Conservation (phyloP, 75 land plant genomes). For the Sequoiadendron giganteum region DNA sequence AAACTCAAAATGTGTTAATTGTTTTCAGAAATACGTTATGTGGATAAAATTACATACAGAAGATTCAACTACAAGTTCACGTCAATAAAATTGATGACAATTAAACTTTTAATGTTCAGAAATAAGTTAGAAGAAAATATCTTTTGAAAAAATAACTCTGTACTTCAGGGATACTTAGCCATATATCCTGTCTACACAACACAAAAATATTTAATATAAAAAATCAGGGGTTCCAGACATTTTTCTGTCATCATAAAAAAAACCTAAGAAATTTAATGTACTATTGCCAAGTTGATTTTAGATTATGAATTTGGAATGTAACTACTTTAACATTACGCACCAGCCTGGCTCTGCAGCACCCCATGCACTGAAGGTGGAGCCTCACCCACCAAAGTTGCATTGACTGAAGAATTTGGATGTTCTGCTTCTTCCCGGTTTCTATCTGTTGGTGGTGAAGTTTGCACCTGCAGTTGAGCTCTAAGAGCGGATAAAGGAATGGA, state of each 20-base stretch:
- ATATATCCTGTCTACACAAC: background rate
- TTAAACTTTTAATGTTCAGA: background rate
- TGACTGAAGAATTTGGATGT: background rate
- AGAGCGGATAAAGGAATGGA: background rate
- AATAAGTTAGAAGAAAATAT: background rate
- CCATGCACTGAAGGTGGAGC: background rate
- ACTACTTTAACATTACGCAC: background rate
- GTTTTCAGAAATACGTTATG: background rate
- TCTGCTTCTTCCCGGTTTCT: background rate
- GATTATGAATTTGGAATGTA: background rate
- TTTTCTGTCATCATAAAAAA: background rate
- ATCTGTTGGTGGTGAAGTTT: background rate
- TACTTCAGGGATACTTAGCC: background rate
- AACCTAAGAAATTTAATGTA: background rate
- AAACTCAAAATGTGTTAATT: background rate
- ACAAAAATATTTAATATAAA: background rate
- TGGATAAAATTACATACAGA: background rate
- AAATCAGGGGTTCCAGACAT: background rate
- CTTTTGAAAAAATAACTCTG: background rate
- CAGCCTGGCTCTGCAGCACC: background rate
- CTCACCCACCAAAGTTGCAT: background rate
- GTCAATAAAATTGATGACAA: background rate
- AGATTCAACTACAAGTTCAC: background rate
- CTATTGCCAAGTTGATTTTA: background rate
- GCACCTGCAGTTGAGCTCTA: slow-evolving; percentile 9